Conservation (phyloP, 257 asterid genomes). For the Lycium barbarum region DNA sequence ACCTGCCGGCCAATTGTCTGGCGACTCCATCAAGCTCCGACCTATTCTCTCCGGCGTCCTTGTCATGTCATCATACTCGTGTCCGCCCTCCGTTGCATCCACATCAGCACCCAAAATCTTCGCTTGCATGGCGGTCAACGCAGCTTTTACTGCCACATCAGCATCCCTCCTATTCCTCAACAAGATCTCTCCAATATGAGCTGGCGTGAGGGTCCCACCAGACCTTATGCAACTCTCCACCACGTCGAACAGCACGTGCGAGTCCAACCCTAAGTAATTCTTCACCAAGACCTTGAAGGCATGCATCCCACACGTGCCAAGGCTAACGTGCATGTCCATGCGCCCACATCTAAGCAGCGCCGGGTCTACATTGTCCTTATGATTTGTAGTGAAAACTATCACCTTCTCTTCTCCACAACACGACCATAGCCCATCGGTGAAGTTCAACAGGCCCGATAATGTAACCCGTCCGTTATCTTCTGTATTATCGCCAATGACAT, state of each 20-base stretch:
- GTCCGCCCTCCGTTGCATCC: slow-evolving; percentile 30
- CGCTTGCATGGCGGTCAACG: slow-evolving; percentile 49
- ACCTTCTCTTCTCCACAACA: slow-evolving; percentile 54
- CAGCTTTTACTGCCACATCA: slow-evolving; percentile 44
- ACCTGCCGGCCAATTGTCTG: slow-evolving; percentile 33
- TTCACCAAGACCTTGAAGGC: slow-evolving; percentile 56
- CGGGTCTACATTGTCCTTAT: slow-evolving; percentile 51
- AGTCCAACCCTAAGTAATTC: slow-evolving; percentile 56
- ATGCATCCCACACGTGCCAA: slow-evolving; percentile 63
- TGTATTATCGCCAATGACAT: background rate
- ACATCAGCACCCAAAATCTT: slow-evolving; percentile 47
- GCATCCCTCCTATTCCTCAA: slow-evolving; percentile 49
- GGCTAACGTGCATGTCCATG: slow-evolving; percentile 70
- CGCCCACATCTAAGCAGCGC: slow-evolving; percentile 66
- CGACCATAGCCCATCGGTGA: slow-evolving; percentile 62
- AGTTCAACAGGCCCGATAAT: slow-evolving; percentile 60
- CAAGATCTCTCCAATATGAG: slow-evolving; percentile 56
- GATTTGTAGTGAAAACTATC: slow-evolving; percentile 54
- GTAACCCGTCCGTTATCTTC: slow-evolving; percentile 52
- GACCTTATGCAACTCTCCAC: slow-evolving; percentile 58
- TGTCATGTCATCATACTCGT: slow-evolving; percentile 38
- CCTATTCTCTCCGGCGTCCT: slow-evolving; percentile 38
- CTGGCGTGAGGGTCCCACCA: slow-evolving; percentile 61
- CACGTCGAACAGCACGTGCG: slow-evolving; percentile 48
- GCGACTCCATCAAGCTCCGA: slow-evolving; percentile 32